phyloP scores from a whole-genome alignment of 331 rosid genomes.

The Ulmus americana region DNA sequence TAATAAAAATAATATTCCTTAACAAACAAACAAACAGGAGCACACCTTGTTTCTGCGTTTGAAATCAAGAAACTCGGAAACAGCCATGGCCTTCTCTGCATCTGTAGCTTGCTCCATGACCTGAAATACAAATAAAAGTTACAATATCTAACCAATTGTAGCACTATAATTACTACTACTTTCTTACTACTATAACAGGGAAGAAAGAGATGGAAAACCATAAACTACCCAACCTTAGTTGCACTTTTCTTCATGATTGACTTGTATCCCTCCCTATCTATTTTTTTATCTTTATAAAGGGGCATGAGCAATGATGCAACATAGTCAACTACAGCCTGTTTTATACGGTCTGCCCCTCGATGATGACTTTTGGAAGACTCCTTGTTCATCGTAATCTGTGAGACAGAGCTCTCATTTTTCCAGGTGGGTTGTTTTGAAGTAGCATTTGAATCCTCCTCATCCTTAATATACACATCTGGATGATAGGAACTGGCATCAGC shows the following conservation, averaged over 20 bases:
- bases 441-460: slow-evolving; percentile 93
- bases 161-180: not conserved
- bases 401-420: slow-evolving; percentile 87
- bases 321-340: slow-evolving; percentile 97
- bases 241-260: slow-evolving; percentile 98
- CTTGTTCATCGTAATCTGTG: slow-evolving; percentile 85
- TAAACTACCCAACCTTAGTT: slow-evolving; percentile 58
- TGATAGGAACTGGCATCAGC: slow-evolving; percentile 60
- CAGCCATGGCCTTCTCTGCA: slow-evolving; percentile 76
- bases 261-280: slow-evolving; percentile 92
- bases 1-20: not conserved
- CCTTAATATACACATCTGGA: slow-evolving; percentile 47
- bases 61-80: slow-evolving; percentile 80
- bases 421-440: slow-evolving; percentile 56
- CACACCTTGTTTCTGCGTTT: slow-evolving; percentile 90
- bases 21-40: slow-evolving; percentile 15
- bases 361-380: slow-evolving; percentile 54
- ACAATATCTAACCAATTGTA: not conserved
- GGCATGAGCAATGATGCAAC: slow-evolving; percentile 98
- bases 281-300: slow-evolving; percentile 90
- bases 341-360: slow-evolving; percentile 87
- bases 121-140: slow-evolving; percentile 35
- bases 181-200: not conserved
- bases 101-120: slow-evolving; percentile 96
- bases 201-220: not conserved